Evolutionary conservation across 2,329 filamentous ascomycete species (phyloP).

Genomic region (Neonectria hederae): DNA sequence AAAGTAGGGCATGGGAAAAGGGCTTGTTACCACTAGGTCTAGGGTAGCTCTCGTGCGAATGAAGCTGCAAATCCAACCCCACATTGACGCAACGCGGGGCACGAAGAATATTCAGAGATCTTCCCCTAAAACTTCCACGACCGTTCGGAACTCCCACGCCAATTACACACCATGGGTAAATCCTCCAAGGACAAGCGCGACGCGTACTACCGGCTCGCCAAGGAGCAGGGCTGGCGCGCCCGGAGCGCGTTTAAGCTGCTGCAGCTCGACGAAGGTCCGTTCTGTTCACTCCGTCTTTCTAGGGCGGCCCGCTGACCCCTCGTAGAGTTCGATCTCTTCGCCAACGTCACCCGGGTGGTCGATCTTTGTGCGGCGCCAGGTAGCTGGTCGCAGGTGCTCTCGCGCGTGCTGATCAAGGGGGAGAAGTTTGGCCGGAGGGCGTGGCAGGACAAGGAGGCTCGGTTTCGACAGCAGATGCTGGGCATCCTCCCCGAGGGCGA

Average conservation of each 20-base stretch:
- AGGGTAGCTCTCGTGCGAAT: constrained; percentile 15
- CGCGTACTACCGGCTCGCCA: constrained; percentile 96
- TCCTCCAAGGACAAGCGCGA: constrained; percentile 99
- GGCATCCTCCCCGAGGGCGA: constrained; percentile 55
- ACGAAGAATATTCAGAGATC: constrained; percentile 35
- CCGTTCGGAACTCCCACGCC: constrained; percentile 3
- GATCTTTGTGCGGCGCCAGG: constrained; percentile 96
- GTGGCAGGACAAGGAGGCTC: constrained; percentile 85
- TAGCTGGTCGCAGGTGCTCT: constrained; percentile 97
- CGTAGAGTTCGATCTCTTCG: constrained; percentile 91
- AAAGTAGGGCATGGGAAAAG: not conserved
- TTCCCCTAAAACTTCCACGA: constrained; percentile 22
- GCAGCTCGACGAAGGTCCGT: constrained; percentile 82
- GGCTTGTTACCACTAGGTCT: not conserved
- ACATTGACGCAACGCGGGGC: constrained; percentile 40
- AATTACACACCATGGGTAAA: constrained; percentile 76
- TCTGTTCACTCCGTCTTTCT: constrained; percentile 4
- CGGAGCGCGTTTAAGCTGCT: constrained; percentile 96
- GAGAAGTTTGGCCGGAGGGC: constrained; percentile 87
- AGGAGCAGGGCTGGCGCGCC: constrained; percentile 98
- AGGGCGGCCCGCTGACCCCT: constrained; percentile 18
- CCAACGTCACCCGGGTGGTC: constrained; percentile 89
- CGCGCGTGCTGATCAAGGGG: constrained; percentile 90
- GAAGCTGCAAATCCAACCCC: constrained; percentile 10
- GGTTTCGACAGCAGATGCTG: constrained; percentile 69